Evolutionary conservation across 2,329 filamentous ascomycete species (phyloP).

Genomic region (Pezicula carpinea): DNA sequence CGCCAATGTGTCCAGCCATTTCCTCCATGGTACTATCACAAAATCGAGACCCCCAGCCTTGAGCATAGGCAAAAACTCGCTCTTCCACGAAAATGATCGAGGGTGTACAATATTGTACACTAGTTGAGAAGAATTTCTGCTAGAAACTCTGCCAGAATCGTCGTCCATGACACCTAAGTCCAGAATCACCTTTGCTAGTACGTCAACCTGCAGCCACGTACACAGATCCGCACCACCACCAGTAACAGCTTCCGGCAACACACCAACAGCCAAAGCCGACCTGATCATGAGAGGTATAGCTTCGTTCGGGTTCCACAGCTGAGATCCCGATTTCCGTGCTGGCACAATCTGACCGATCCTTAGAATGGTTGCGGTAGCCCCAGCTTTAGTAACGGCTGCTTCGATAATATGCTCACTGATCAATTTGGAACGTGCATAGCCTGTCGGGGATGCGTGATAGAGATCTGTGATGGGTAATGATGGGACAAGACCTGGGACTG

Average conservation of each 20-base stretch:
- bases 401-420: constrained; percentile 42
- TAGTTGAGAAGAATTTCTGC: constrained; percentile 5
- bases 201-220: constrained; percentile 42
- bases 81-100: constrained; percentile 38
- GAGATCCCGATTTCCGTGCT: constrained; percentile 26
- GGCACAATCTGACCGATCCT: constrained; percentile 45
- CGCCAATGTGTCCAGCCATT: constrained; percentile 41
- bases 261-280: constrained; percentile 37
- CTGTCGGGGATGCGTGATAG: constrained; percentile 38
- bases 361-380: constrained; percentile 32
- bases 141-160: neutral
- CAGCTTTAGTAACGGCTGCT: constrained; percentile 26
- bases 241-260: constrained; percentile 35
- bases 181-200: constrained; percentile 30
- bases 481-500: constrained; percentile 15
- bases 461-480: constrained; percentile 27
- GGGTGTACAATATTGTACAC: constrained; percentile 50
- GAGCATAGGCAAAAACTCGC: constrained; percentile 45
- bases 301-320: constrained; percentile 44
- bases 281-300: constrained; percentile 49
- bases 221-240: constrained; percentile 19
- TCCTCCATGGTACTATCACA: constrained; percentile 33
- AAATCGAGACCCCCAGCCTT: constrained; percentile 37
- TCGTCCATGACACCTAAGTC: neutral
- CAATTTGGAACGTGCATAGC: constrained; percentile 45